phyloP scores from a whole-genome alignment of 768 basidiomycete species.

The Omphalotus guepiniiformis region DNA sequence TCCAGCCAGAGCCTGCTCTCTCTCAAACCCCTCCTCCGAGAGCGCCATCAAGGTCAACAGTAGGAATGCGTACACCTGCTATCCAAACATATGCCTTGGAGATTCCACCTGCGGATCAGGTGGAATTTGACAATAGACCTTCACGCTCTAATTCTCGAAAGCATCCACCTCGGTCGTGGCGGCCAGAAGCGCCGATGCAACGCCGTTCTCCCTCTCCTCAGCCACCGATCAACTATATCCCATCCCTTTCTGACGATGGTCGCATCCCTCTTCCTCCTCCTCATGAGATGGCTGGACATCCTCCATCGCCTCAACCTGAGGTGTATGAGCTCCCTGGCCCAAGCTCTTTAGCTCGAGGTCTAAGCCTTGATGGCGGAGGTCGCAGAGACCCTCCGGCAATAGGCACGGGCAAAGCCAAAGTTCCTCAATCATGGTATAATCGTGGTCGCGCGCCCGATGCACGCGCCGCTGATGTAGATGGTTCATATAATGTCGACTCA shows the following conservation, averaged over 20 bases:
- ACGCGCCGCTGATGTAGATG: neutral
- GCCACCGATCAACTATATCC: conserved; percentile 9
- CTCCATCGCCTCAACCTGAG: neutral
- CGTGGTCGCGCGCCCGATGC: no score
- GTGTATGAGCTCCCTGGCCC: neutral
- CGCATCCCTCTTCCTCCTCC: conserved; percentile 7
- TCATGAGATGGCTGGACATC: conserved; percentile 5
- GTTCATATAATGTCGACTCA: neutral
- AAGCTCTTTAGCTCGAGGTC: neutral
- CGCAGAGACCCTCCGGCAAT: neutral
- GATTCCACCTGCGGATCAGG: conserved; percentile 4
- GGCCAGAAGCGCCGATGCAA: neutral
- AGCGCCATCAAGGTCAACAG: neutral
- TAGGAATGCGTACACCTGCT: conserved; percentile 1
- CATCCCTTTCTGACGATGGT: conserved; percentile 1
- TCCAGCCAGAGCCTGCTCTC: neutral
- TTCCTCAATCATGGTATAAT: conserved; percentile 4
- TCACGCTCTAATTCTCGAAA: neutral
- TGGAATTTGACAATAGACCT: conserved; percentile 2
- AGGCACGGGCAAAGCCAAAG: conserved; percentile 2
- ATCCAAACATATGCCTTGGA: conserved; percentile 3
- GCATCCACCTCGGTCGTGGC: neutral
- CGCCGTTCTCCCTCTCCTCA: conserved; percentile 3
- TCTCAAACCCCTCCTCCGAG: neutral
- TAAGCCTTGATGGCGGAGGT: neutral